phyloP scores from a whole-genome alignment of 2,329 filamentous ascomycete species.

The Pseudogymnoascus sp. region DNA sequence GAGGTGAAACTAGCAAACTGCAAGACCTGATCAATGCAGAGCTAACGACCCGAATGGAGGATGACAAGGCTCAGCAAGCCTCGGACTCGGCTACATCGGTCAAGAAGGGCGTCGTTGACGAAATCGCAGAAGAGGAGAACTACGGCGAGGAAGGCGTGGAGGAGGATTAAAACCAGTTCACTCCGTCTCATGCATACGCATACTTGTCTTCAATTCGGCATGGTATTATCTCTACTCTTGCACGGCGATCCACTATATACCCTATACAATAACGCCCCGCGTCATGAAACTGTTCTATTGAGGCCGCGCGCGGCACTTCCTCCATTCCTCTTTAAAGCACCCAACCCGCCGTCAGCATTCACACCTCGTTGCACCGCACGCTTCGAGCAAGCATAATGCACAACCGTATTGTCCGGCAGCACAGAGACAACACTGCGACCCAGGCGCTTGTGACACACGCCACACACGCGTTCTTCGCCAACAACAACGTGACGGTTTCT shows the following conservation, averaged over 20 bases:
- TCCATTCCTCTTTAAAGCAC: background rate
- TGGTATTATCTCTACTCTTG: background rate
- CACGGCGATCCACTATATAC: background rate
- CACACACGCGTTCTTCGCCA: conserved; percentile 80
- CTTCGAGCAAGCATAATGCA: conserved; percentile 72
- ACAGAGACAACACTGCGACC: conserved; percentile 88
- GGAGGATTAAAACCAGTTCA: conserved; percentile 43
- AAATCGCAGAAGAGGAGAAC: conserved; percentile 61
- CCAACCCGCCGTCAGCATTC: background rate
- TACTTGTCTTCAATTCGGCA: background rate
- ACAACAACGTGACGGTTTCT: conserved; percentile 67
- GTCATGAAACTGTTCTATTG: conserved; percentile 2
- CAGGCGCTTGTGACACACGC: conserved; percentile 86
- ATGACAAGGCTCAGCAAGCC: conserved; percentile 51
- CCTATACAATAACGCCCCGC: conserved; percentile 4
- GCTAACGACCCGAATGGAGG: conserved; percentile 66
- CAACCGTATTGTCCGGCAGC: conserved; percentile 71
- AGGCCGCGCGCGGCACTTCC: background rate
- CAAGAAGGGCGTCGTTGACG: conserved; percentile 38
- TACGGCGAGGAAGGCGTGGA: conserved; percentile 77
- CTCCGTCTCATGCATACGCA: background rate
- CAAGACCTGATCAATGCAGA: conserved; percentile 63
- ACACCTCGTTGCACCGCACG: conserved; percentile 33
- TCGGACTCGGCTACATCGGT: conserved; percentile 22
- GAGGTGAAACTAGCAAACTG: conserved; percentile 46